Conservation (phyloP, 2,329 filamentous ascomycete genomes). For the Ceratocystis variospora region DNA sequence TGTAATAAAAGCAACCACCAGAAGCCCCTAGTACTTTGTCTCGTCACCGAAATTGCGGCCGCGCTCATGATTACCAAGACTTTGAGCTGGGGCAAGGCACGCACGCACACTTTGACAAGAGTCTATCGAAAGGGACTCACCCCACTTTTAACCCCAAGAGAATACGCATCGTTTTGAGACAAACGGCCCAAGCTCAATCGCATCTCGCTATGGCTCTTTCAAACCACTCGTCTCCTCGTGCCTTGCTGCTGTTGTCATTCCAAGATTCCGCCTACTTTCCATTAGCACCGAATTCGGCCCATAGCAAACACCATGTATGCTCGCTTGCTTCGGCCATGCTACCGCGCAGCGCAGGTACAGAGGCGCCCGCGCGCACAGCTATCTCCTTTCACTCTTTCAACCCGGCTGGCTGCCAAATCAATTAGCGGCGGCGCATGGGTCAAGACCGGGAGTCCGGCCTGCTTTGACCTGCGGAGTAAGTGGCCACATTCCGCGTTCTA, state of each 20-base stretch:
- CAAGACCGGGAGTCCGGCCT: slow-evolving; percentile 25
- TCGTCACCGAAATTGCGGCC: too few relatives aligned
- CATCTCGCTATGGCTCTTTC: neutral
- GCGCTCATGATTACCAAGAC: too few relatives aligned
- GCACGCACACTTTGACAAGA: slow-evolving; percentile 23
- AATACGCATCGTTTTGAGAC: neutral
- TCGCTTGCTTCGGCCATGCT: neutral
- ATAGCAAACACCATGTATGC: neutral
- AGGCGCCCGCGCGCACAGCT: neutral
- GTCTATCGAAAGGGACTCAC: neutral
- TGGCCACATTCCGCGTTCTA: neutral
- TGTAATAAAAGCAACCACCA: too few relatives aligned
- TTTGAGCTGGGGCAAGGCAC: slow-evolving; percentile 15
- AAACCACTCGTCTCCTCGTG: neutral
- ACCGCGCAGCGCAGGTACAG: neutral
- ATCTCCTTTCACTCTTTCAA: neutral
- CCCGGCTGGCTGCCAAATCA: neutral
- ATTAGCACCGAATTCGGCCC: neutral
- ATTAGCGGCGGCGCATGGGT: slow-evolving; percentile 1
- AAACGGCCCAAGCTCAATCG: neutral
- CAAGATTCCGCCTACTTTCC: neutral
- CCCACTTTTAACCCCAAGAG: neutral
- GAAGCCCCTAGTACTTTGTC: too few relatives aligned
- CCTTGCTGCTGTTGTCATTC: neutral
- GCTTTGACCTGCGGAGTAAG: slow-evolving; percentile 31